Evolutionary conservation across 768 basidiomycete species (phyloP), one percentile per base, ranked within the genome.

Genomic region (Collybiopsis luxurians): DNA sequence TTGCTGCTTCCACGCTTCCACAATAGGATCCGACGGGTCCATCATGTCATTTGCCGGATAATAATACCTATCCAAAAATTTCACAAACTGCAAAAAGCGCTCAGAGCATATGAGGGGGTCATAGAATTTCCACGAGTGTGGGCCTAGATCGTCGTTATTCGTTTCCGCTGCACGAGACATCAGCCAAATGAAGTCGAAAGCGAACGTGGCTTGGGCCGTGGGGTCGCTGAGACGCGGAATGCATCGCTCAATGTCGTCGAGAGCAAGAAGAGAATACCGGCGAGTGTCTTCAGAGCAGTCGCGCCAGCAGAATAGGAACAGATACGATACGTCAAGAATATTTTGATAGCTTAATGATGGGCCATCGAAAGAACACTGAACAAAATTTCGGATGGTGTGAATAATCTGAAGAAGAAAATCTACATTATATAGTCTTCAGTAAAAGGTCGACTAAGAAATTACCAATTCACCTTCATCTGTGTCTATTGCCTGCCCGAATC

Each of bases 1-100:
- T 17, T 52, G 50, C 34, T 52, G 50, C 17, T 52, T 52, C 34
- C 50, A 52, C 38, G 50, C 50, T 12, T 27, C 12, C n/a, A 48
- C 15, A 27, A 30, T 30, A 26, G 46, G 50, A 40, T 40, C 34
- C 26, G 34, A 38, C 15, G 30, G 28, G 23, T 19, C 36, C 9
- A n/a, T n/a, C 47, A 48, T 48, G 26, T 17, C 47, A 45, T 45
- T 24, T 21, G 17, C 36, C 7, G 36, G 17, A 21, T 21, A 5
- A 42, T 42, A 17, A 42, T 10, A 47, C 23, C 46, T 21, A 26
- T 47, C 46, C 46, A 47, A 47, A 30, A 47, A 47, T 10, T 21
- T 30, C 24, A 47, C 23, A 23, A 47, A 47, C 23, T 7, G 4
- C 28, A 24, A 26, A 23, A 47, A 24, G 6, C 46, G 11, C 24